phyloP scores from a whole-genome alignment of 768 basidiomycete species.

The Naganishia randhawae region DNA sequence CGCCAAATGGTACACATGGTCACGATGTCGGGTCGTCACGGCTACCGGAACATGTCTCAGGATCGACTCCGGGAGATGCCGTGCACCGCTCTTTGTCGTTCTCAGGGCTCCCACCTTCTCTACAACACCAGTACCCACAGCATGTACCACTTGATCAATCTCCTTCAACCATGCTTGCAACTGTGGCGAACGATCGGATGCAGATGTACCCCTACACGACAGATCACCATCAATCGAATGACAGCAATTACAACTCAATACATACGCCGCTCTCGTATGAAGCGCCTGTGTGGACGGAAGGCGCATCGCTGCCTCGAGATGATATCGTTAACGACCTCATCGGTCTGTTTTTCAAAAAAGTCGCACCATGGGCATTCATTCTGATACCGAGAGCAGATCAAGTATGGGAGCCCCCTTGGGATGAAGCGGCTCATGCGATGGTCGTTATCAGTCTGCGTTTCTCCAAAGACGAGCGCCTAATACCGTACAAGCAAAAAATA shows the following conservation, averaged over 20 bases:
- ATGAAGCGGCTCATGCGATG: conserved; percentile 49
- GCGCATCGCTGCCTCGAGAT: conserved; percentile 40
- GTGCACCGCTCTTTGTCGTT: neutral
- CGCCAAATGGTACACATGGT: neutral
- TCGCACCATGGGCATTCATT: conserved; percentile 50
- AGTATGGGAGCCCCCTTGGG: conserved; percentile 41
- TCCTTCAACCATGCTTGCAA: neutral
- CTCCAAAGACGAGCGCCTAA: conserved; percentile 39
- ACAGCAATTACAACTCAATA: neutral
- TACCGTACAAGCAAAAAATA: conserved; percentile 35
- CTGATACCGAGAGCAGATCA: conserved; percentile 37
- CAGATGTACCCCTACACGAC: conserved; percentile 13
- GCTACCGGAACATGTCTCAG: neutral
- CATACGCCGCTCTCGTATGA: conserved; percentile 25
- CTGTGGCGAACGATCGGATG: neutral
- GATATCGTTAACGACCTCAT: conserved; percentile 48
- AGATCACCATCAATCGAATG: neutral
- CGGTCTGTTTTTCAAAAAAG: conserved; percentile 41
- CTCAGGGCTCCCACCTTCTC: neutral
- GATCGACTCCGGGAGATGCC: no score
- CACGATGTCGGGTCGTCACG: neutral
- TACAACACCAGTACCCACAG: conserved; percentile 2
- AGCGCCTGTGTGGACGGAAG: conserved; percentile 18
- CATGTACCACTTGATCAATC: neutral
- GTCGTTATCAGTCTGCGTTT: conserved; percentile 46